Evolutionary conservation across 2,329 filamentous ascomycete genomes (phyloP), one percentile per base, ranked within the genome.

Genomic region (Grosmannia penicillata): DNA sequence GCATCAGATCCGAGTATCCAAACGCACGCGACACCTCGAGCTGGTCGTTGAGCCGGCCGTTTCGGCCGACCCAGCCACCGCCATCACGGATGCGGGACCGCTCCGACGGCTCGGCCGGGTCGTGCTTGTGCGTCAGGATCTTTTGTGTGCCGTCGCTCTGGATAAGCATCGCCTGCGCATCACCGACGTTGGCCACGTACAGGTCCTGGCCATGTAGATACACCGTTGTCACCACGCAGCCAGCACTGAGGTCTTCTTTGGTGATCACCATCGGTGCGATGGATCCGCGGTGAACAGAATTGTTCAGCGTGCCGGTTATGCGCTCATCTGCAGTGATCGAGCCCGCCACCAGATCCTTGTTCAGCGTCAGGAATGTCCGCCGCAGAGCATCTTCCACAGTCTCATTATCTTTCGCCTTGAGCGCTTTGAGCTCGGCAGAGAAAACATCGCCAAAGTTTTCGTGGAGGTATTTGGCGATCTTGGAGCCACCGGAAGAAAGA

Each of bases 381-480:
- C 91, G 70, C 37, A 98, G 59, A 3, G 89, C 91, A 61, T 95
- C 89, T 8, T 70, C 65, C 0, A 89, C 80, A 1, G 73, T 83
- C 54, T 96, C 91, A 23, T 72, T 65, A 24, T 69, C 59, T n/a
- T 73, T 23, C 8, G 62, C 64, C 49, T 79, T 81, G 28, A 93
- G 56, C 41, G 67, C 72, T 47, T 84, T 85, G 37, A 98, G 59
- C 58, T 98, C 89, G 39, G 80, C 71, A 6, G 74, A 73, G 51
- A 98, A 91, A 14, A 85, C 80, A 43, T 80, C 72, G 19, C 83
- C 82, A 57, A 98, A 95, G 53, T 95, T 89, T 60, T 98, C 91
- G 53, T 98, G 89, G 23, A 98, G 65, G 51, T 84, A 98, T 56
- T 95, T 96, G 47, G 91, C 87, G 49, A 98, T 84, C 62, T 93